Evolutionary conservation across 495 filamentous ascomycete genomes (phyloP).

Genomic region (Hamigera avellanea): DNA sequence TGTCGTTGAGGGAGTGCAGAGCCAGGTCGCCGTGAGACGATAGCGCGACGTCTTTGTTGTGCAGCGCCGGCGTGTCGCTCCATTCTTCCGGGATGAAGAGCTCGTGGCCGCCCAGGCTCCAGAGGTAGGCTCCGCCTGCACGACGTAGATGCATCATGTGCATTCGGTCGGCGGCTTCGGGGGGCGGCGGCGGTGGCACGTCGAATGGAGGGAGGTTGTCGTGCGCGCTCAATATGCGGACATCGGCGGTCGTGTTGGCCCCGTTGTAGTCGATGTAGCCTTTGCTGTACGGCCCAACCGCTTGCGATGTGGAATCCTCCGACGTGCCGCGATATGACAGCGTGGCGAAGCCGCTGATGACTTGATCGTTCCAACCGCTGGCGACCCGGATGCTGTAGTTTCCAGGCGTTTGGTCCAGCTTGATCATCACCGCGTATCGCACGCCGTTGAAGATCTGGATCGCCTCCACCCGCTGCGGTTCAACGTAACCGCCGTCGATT

Average conservation of each 20-base stretch:
- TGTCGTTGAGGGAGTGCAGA: constrained; percentile 24
- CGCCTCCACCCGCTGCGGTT: constrained; percentile 9
- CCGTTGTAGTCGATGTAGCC: constrained; percentile 23
- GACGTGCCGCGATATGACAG: constrained; percentile 10
- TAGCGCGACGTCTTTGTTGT: constrained; percentile 10
- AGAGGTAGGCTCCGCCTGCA: constrained; percentile 17
- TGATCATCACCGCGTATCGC: constrained; percentile 12
- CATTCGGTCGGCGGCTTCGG: constrained; percentile 14
- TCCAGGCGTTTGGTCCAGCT: constrained; percentile 10
- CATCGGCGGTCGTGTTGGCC: constrained; percentile 8
- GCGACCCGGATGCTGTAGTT: constrained; percentile 12
- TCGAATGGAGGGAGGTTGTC: constrained; percentile 17
- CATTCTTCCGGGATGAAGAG: constrained; percentile 3
- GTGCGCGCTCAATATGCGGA: constrained; percentile 14
- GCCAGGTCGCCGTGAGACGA: constrained; percentile 8
- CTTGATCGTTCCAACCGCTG: constrained; percentile 8
- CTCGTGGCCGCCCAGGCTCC: constrained; percentile 17
- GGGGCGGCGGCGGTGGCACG: constrained; percentile 10
- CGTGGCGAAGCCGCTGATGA: constrained; percentile 7
- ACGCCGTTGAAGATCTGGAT: constrained; percentile 9
- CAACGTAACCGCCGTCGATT: constrained; percentile 13
- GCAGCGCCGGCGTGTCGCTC: constrained; percentile 21
- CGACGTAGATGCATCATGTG: constrained; percentile 13
- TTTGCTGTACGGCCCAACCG: neutral
- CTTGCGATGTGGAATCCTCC: constrained; percentile 4